Evolutionary conservation across 176 grass and related monocot genomes (phyloP), one percentile per base, ranked within the genome.

Genomic region (Secale cereale): DNA sequence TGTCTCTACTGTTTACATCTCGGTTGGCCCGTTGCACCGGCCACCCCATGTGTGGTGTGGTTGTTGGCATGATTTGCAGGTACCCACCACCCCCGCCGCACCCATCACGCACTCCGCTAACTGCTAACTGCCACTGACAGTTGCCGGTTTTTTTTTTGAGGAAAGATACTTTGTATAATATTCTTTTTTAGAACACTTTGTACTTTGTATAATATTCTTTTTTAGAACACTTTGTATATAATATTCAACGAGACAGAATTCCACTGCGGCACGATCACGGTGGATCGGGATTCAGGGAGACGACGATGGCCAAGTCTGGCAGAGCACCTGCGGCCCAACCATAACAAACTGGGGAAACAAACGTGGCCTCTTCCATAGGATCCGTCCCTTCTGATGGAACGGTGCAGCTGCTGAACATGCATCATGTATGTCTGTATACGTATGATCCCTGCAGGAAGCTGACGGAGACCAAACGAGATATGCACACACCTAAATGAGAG

Each of bases 71-170:
- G n/a, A n/a, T n/a, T 66, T 67, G 30, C 83, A 65, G 83, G 88
- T 43, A 64, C 23, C 78, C 62, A 83, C 86, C 59, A 60, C n/a
- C 23, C 10, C 29, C 35, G 50, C 48, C 48, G 14, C 48, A 70
- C 78, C 54, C 87, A 14, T 73, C 57, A 57, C 57, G 81, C 76
- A 80, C 76, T 35, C 17, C 11, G 33, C 77, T 79, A 90, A 86
- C 79, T 0, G 80, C 74, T 83, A 90, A 86, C 80, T 31, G 85
- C 85, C 75, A 52, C 67, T 79, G 84, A 50, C 57, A 83, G 60
- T 63, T 80, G 20, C 68, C 46, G 31, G 74, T 74, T 28, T 37
- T 80, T 74, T 28, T 37, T n/a, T n/a, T n/a, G n/a, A n/a, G n/a
- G n/a, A n/a, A n/a, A n/a, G n/a, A n/a, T n/a, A n/a, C n/a, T n/a